Evolutionary conservation across 495 filamentous ascomycete species (phyloP), one percentile per base, ranked within the genome.

Genomic region (Tetracladium marchalianum): DNA sequence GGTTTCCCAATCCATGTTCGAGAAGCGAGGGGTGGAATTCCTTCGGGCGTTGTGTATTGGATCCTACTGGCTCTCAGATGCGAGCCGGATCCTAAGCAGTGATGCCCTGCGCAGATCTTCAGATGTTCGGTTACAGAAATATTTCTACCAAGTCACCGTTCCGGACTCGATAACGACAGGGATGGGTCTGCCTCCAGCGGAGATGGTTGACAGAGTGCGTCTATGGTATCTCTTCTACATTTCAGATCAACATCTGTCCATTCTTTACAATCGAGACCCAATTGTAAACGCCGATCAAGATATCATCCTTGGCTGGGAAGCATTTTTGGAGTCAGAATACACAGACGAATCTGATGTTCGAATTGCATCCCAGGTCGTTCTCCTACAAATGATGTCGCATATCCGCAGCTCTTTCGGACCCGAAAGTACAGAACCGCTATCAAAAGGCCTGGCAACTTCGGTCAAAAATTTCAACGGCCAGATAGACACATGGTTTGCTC

Each of bases 351-450:
- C 67, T 0, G 76, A 79, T 47, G 67, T 68, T 47, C 65, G 76
- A 37, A 59, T 79, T 5, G 50, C 73, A 13, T 71, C 71, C 8
- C 76, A 79, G 45, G 71, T 79, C 19, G 70, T 49, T 77, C 12
- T 77, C 76, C 56, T 66, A 66, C 58, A 71, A 77, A 27, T 53
- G 77, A 48, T 76, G 70, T 18, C 65, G 71, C 47, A 71, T 74
- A 18, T 76, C 74, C 49, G 64, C 73, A 35, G 70, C 61, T 35
- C 77, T 74, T 54, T 36, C 35, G 16, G 74, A 72, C 77, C 51
- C 63, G 65, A 19, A 65, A 75, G 41, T n/a, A 36, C 35, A 36
- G 35, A 36, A 36, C 12, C 12, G 10, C 5, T 36, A n/a, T 16
- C 35, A 2, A 36, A 36, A 16, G 16, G 16, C 16, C 12, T 36